A percentile compares a stretch with the other conserved stretches of the same genome.
These are phyloP conservation scores for Zea mays DNA, from an alignment of 176 grass and related monocot species.

Conservation along the genomic window DNA sequence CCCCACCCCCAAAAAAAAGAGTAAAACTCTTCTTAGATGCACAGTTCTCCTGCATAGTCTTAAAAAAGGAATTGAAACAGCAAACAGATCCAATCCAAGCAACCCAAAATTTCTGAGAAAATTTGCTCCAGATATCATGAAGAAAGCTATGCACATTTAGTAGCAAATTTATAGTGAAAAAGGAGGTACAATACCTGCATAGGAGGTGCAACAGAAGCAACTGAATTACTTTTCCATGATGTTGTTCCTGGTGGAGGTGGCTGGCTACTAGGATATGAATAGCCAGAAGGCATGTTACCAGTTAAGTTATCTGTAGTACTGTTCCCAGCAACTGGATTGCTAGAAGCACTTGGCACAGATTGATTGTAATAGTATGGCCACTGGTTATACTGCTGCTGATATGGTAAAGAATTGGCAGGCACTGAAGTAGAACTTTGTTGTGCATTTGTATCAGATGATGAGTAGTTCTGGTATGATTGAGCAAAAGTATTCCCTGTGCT, in stretches of 20 bases:
- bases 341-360: conserved; percentile 46
- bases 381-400: conserved; percentile 85
- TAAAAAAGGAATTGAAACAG: background rate
- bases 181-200: conserved; percentile 60
- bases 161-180: conserved; percentile 31
- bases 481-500: conserved; percentile 48
- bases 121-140: background rate
- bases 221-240: conserved; percentile 66
- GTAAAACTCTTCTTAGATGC: background rate
- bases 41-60: background rate
- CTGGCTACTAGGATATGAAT: conserved; percentile 70
- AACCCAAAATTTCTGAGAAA: conserved; percentile 26
- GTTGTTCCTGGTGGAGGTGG: conserved; percentile 94
- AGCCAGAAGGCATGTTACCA: conserved; percentile 51
- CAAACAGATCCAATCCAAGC: conserved; percentile 1
- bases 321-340: conserved; percentile 50
- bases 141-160: conserved; percentile 29
- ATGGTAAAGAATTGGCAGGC: conserved; percentile 61
- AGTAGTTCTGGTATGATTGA: conserved; percentile 57
- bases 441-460: conserved; percentile 54
- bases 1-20: background rate
- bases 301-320: conserved; percentile 36
- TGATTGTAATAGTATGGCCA: conserved; percentile 78
- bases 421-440: conserved; percentile 58
- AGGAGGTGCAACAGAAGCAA: conserved; percentile 52